Base-by-base conservation (phyloP, 192 early-diverging fungal species). In the Podila horticola region DNA sequence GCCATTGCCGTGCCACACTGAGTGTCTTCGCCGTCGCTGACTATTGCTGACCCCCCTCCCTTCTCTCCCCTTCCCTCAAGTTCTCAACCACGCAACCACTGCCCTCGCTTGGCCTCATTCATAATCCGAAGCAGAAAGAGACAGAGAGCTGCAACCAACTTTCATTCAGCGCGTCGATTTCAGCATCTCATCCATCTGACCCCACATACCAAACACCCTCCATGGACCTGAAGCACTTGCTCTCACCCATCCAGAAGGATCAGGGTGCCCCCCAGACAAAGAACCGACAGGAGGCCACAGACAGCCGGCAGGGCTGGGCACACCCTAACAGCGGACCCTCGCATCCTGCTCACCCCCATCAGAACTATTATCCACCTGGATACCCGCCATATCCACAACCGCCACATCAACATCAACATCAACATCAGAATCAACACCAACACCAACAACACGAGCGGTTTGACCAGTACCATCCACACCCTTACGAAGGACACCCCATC, bases 201-300 rank as follows among this genome's bases (percentile, higher is more conserved):
- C n/a, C 20, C n/a, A 26, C 52, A 55, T 10, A 45, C 48, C 7
- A 59, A 45, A 31, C 62, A 22, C 59, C 20, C 28, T 28, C 58
- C 50, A 81, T 81, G 77, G 77, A 81, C 77, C 62, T 81, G 66
- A 81, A 81, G 67, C 62, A 72, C 34, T 34, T 81, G 41, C 62
- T 81, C 26, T 81, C 77, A 19, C 77, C 77, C 12, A 61, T 57
- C 22, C 77, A 81, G 48, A 81, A 81, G 71, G 77, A 81, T 34
- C 66, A 71, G n/a, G 77, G 64, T 36, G 58, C 51, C 12, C 28
- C 61, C n/a, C 51, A 64, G 55, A 49, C 29, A 45, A 50, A 48
- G 34, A 24, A 19, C 62, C 62, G 61, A 50, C 66, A 69, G 30
- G 64, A 81, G 62, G 67, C 77, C 64, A 38, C 71, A 9, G 62